Conservation (phyloP, 2,329 filamentous ascomycete species). For the Epicoccum nigrum region DNA sequence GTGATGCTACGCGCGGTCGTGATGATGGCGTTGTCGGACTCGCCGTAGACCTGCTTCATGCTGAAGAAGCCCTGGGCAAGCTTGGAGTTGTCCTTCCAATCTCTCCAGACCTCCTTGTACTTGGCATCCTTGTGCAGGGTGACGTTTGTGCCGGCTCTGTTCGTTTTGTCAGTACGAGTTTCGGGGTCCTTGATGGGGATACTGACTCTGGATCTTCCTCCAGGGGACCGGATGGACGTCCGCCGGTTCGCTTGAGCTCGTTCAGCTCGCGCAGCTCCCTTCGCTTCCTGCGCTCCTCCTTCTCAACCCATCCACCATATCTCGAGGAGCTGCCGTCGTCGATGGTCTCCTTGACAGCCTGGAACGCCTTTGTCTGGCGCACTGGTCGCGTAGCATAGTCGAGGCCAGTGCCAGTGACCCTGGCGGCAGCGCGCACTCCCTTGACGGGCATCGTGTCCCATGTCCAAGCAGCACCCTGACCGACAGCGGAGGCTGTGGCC, state of each 20-base stretch:
- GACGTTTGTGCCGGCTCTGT: constrained; percentile 88
- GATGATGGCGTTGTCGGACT: constrained; percentile 96
- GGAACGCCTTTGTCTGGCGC: constrained; percentile 91
- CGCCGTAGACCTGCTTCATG: constrained; percentile 86
- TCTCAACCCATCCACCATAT: constrained; percentile 96
- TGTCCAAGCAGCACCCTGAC: constrained; percentile 91
- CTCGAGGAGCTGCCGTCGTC: constrained; percentile 95
- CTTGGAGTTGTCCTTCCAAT: constrained; percentile 89
- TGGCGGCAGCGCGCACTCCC: constrained; percentile 84
- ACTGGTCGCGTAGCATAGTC: constrained; percentile 96
- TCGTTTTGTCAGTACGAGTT: constrained; percentile 13
- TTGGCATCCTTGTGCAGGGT: constrained; percentile 96
- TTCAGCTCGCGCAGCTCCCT: constrained; percentile 74
- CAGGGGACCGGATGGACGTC: constrained; percentile 61
- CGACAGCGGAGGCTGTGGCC: constrained; percentile 82
- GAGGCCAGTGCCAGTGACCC: constrained; percentile 81
- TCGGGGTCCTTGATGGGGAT: neutral
- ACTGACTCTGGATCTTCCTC: constrained; percentile 89
- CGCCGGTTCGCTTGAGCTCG: constrained; percentile 59
- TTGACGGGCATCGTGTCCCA: constrained; percentile 96
- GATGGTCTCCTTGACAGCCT: constrained; percentile 90
- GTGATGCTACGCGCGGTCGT: constrained; percentile 92
- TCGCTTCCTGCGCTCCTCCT: constrained; percentile 85
- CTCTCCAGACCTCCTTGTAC: constrained; percentile 98
- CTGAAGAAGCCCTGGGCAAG: constrained; percentile 87